These are phyloP conservation scores for Pyrus bretschneideri DNA, from an alignment of 306 rosid genomes.

Conservation along the genomic window DNA sequence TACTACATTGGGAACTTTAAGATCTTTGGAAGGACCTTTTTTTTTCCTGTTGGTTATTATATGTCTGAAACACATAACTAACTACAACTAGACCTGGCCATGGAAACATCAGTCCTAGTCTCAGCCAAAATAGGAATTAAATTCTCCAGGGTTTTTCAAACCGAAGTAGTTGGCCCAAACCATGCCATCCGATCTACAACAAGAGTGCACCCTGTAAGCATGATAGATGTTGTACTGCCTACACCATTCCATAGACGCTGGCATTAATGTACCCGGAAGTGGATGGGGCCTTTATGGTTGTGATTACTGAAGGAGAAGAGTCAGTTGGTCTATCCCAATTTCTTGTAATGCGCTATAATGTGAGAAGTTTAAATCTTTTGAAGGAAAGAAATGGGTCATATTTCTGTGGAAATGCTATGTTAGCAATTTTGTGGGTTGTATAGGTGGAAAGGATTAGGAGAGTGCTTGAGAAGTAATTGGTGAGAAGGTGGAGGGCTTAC, in stretches of 20 bases:
- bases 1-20: not conserved
- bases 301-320: not conserved
- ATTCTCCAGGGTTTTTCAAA: not conserved
- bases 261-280: not conserved
- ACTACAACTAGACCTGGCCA: not conserved
- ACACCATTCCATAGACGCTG: not conserved
- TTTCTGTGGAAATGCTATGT: too few species aligned
- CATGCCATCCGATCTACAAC: not conserved
- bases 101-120: not conserved
- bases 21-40: not conserved
- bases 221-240: not conserved
- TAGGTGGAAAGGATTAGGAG: not conserved
- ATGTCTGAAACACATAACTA: not conserved
- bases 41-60: not conserved
- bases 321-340: not conserved
- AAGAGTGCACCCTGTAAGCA: not conserved
- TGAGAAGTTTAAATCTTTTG: not conserved
- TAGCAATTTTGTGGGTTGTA: not conserved
- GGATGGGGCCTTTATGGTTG: not conserved
- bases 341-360: not conserved
- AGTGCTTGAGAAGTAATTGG: not conserved
- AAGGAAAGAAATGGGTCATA: too few species aligned
- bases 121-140: not conserved
- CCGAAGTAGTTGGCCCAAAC: not conserved
- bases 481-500: not conserved